These are phyloP conservation scores for Yamadazyma paraphyllophila DNA, from an alignment of 805 yeast genomes.

Conservation along the genomic window DNA sequence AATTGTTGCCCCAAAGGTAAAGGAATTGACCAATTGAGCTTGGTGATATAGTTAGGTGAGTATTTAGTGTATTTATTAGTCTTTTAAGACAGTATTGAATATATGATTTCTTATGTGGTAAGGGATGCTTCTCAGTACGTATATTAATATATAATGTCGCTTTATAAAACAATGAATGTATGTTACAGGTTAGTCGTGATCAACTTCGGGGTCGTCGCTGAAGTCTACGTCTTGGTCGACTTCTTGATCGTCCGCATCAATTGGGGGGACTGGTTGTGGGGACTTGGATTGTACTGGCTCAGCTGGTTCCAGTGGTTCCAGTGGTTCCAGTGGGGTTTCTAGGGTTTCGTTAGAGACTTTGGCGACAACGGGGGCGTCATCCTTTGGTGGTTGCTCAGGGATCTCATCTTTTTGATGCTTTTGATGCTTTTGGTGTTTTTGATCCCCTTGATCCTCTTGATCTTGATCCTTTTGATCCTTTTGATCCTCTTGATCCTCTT, in stretches of 20 bases:
- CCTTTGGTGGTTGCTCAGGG: too few species aligned
- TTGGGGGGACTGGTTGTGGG: background rate
- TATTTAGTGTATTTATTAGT: background rate
- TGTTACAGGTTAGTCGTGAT: slow-evolving; percentile 1
- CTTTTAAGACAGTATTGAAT: background rate
- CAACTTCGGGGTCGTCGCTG: slow-evolving; percentile 1
- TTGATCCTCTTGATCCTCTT: slow-evolving; percentile 13
- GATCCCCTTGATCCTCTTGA: background rate
- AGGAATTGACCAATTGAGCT: slow-evolving; percentile 3
- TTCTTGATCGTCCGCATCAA: slow-evolving; percentile 1
- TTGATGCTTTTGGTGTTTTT: background rate
- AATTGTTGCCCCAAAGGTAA: slow-evolving; percentile 17
- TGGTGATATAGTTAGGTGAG: too few species aligned
- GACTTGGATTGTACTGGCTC: background rate
- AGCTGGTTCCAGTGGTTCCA: too few species aligned
- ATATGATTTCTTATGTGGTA: background rate
- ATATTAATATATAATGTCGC: too few species aligned
- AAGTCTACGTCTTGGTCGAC: background rate
- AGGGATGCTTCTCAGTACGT: too few species aligned
- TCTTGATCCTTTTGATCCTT: background rate
- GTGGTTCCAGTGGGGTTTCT: background rate
- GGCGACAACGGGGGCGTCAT: too few species aligned
- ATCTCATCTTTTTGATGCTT: too few species aligned
- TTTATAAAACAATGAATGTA: background rate
- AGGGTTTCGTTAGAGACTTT: background rate